Percentiles rank a stretch among this genome's conserved stretches.
phyloP scores from a whole-genome alignment of 352 stramenopile genomes.

The Saprolegnia diclina region DNA sequence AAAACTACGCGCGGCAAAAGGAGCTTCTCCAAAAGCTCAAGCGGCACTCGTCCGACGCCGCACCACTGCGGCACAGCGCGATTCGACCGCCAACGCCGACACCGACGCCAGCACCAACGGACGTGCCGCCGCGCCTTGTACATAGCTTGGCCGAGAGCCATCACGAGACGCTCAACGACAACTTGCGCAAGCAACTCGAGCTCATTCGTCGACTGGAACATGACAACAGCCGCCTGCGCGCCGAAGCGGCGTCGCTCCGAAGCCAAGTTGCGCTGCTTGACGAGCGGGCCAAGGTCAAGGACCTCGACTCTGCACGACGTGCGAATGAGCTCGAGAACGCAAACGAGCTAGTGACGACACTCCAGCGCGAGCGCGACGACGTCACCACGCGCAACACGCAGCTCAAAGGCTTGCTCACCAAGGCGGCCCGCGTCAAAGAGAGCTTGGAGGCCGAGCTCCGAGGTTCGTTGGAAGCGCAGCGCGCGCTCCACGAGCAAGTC shows the following conservation, averaged over 20 bases:
- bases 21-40: conserved; percentile 53
- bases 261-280: conserved; percentile 45
- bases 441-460: conserved; percentile 39
- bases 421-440: conserved; percentile 34
- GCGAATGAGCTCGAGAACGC: conserved; percentile 35
- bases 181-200: conserved; percentile 58
- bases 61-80: neutral
- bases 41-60: neutral
- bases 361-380: conserved; percentile 39
- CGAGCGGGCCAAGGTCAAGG: conserved; percentile 38
- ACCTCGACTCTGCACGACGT: conserved; percentile 45
- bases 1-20: conserved; percentile 53
- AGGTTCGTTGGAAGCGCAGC: conserved; percentile 34
- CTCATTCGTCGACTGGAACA: conserved; percentile 58
- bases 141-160: neutral
- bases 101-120: neutral
- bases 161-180: conserved; percentile 59
- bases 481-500: conserved; percentile 31
- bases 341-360: conserved; percentile 29
- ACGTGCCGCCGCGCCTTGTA: neutral
- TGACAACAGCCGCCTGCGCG: conserved; percentile 66
- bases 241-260: conserved; percentile 40
- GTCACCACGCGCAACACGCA: conserved; percentile 34
- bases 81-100: neutral
- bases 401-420: conserved; percentile 38